phyloP scores from a whole-genome alignment of 305 asterid genomes.

The Euphrasia arctica region DNA sequence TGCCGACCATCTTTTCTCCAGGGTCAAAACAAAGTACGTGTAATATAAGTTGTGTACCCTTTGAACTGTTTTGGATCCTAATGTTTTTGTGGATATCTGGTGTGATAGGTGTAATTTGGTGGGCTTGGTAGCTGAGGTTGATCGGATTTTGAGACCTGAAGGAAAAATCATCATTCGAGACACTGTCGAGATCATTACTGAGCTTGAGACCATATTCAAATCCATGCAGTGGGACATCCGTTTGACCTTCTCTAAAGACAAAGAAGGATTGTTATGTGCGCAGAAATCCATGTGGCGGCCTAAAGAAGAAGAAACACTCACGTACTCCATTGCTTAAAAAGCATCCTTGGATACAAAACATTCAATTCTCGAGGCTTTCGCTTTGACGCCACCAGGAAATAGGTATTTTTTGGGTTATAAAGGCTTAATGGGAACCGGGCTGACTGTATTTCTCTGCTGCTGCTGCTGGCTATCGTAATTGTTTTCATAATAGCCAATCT shows the following conservation, averaged over 20 bases:
- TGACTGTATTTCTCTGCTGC: slow-evolving; percentile 12
- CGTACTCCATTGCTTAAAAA: slow-evolving; percentile 41
- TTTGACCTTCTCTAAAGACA: slow-evolving; percentile 61
- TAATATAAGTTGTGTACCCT: not conserved
- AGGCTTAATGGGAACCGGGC: slow-evolving; percentile 21
- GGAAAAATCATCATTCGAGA: slow-evolving; percentile 67
- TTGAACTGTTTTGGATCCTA: not conserved
- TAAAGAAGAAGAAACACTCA: slow-evolving; percentile 39
- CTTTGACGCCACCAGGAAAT: slow-evolving; percentile 27
- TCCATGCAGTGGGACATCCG: slow-evolving; percentile 68
- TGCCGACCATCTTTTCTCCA: slow-evolving; percentile 16
- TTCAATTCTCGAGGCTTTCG: slow-evolving; percentile 24
- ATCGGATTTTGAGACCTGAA: slow-evolving; percentile 68
- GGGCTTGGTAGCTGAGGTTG: slow-evolving; percentile 60
- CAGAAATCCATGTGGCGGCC: slow-evolving; percentile 65
- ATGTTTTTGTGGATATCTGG: not conserved
- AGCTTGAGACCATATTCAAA: slow-evolving; percentile 54
- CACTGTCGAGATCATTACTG: slow-evolving; percentile 41
- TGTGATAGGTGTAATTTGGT: slow-evolving; percentile 56
- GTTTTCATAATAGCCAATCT: slow-evolving; percentile 25
- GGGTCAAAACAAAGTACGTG: slow-evolving; percentile 49
- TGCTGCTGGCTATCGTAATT: slow-evolving; percentile 16
- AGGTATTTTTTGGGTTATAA: slow-evolving; percentile 26
- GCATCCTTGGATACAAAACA: slow-evolving; percentile 1
- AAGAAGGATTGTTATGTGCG: slow-evolving; percentile 59